A percentile compares a stretch with the other conserved stretches of the same genome.
Evolutionary conservation across 1,139 yeast genomes (phyloP).

Genomic region (Nakaseomyces kungkrabaensis): DNA sequence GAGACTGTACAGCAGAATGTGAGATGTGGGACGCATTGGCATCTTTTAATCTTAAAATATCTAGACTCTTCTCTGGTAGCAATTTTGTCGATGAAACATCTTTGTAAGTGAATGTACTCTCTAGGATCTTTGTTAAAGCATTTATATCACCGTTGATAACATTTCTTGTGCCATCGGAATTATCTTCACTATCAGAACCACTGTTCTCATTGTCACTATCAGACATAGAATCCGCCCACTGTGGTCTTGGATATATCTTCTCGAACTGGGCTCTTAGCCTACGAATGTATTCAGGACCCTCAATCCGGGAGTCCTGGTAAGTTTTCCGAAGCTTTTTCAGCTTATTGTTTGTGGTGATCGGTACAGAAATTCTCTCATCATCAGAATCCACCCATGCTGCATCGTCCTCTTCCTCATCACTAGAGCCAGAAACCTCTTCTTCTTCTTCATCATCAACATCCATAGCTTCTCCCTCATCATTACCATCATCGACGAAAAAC

Average conservation of each 20-base stretch:
- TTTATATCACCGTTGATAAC: slow-evolving; percentile 37
- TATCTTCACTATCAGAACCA: slow-evolving; percentile 23
- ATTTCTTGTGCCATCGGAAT: slow-evolving; percentile 32
- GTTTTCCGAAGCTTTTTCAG: slow-evolving; percentile 62
- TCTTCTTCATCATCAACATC: slow-evolving; percentile 27
- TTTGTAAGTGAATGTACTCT: slow-evolving; percentile 47
- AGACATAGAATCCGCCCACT: slow-evolving; percentile 53
- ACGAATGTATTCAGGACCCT: slow-evolving; percentile 57
- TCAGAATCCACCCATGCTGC: slow-evolving; percentile 90
- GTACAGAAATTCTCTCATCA: slow-evolving; percentile 62
- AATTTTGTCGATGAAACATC: slow-evolving; percentile 44
- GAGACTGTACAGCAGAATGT: slow-evolving; percentile 68
- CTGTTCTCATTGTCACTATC: slow-evolving; percentile 28
- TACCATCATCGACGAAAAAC: slow-evolving; percentile 56
- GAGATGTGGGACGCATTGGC: slow-evolving; percentile 67
- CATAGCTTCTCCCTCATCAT: slow-evolving; percentile 13
- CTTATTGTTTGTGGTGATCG: slow-evolving; percentile 50
- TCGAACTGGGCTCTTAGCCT: slow-evolving; percentile 80
- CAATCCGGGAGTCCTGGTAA: slow-evolving; percentile 48
- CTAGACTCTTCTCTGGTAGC: slow-evolving; percentile 60
- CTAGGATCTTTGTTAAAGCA: slow-evolving; percentile 51
- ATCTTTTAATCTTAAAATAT: slow-evolving; percentile 73
- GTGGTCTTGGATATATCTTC: slow-evolving; percentile 78
- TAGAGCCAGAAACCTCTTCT: slow-evolving; percentile 25
- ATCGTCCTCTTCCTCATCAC: slow-evolving; percentile 33